Evolutionary conservation across 2,329 filamentous ascomycete genomes (phyloP).

Genomic region (Zymoseptoria brevis): DNA sequence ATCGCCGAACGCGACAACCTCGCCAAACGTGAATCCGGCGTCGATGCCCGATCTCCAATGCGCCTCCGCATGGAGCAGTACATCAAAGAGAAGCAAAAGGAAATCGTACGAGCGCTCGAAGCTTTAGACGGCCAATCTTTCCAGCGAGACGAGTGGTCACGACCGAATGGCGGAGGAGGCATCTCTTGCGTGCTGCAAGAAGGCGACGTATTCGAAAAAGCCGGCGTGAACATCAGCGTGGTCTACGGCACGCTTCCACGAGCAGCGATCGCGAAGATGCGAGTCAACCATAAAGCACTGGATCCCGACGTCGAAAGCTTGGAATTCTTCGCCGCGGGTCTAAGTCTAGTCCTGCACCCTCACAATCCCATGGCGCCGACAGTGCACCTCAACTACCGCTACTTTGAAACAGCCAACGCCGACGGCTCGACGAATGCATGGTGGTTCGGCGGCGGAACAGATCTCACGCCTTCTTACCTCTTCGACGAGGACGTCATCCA

Average conservation of each 20-base stretch:
- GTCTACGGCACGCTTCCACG: constrained; percentile 88
- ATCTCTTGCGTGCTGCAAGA: constrained; percentile 93
- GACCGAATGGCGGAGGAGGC: constrained; percentile 82
- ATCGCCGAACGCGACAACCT: constrained; percentile 81
- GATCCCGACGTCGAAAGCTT: constrained; percentile 70
- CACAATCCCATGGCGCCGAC: constrained; percentile 95
- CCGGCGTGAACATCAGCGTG: constrained; percentile 86
- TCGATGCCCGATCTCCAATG: constrained; percentile 80
- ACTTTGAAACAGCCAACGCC: constrained; percentile 89
- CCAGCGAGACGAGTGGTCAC: constrained; percentile 74
- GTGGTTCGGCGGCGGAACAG: constrained; percentile 97
- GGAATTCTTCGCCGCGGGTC: constrained; percentile 89
- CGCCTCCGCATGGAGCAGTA: constrained; percentile 95
- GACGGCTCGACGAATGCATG: constrained; percentile 77
- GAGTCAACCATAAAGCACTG: constrained; percentile 86
- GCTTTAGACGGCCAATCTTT: constrained; percentile 78
- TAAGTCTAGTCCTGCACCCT: constrained; percentile 89
- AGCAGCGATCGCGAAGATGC: constrained; percentile 85
- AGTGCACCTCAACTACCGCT: constrained; percentile 95
- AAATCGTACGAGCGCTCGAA: constrained; percentile 77
- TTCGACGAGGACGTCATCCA: constrained; percentile 96
- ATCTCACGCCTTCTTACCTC: constrained; percentile 85
- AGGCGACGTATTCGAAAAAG: constrained; percentile 96
- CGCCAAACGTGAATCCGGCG: constrained; percentile 66
- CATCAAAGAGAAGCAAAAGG: constrained; percentile 84